These are phyloP conservation scores for Cucurbita argyrosperma DNA, from an alignment of 306 rosid genomes.

Conservation along the genomic window DNA sequence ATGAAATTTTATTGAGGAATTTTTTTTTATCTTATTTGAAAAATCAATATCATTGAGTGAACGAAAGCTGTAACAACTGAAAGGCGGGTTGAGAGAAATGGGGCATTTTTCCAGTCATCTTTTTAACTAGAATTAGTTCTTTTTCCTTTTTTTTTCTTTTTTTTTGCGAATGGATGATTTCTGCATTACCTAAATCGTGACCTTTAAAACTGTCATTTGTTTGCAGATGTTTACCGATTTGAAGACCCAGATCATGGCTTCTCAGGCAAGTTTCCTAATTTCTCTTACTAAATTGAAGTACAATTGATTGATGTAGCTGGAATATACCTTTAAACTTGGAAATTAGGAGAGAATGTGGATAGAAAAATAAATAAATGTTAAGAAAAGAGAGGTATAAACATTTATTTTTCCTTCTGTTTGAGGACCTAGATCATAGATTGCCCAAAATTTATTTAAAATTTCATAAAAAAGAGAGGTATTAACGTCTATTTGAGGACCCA, in stretches of 20 bases:
- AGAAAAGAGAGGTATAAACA: not conserved
- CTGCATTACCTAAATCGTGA: not conserved
- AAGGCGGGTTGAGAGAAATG: not conserved
- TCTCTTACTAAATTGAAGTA: not conserved
- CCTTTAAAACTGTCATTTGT: not conserved
- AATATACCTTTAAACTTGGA: not conserved
- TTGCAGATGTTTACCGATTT: constrained; percentile 44
- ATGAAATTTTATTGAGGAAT: not conserved
- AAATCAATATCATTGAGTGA: not conserved
- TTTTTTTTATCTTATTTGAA: not conserved
- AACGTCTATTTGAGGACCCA: too few relatives aligned
- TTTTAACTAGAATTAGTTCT: too few relatives aligned
- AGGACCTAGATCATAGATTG: too few relatives aligned
- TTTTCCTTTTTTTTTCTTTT: too few relatives aligned
- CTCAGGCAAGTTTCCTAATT: constrained; percentile 27
- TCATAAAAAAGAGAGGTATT: too few relatives aligned
- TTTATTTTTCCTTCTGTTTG: too few relatives aligned
- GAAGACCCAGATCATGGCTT: constrained; percentile 38
- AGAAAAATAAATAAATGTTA: not conserved
- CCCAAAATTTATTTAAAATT: too few relatives aligned
- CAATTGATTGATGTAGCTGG: not conserved
- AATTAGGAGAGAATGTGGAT: not conserved
- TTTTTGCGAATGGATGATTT: not conserved
- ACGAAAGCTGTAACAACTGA: not conserved
- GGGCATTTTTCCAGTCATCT: not conserved